Base-by-base conservation (phyloP, 1,284 basidiomycete species). In the Heterobasidion annosum region DNA sequence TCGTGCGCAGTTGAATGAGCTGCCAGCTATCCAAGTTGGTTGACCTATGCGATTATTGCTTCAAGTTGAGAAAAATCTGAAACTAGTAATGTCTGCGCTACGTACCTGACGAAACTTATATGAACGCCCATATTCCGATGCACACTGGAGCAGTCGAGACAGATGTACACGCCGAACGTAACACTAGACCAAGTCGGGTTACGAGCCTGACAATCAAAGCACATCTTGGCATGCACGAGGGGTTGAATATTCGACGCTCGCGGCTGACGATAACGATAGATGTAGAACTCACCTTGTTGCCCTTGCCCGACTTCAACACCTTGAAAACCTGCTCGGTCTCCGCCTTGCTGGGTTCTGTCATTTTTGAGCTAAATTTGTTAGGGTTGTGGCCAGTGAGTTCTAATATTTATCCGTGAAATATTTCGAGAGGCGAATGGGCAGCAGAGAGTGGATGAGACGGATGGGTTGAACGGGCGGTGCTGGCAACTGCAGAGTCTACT, bases 81-180 rank as follows among this genome's bases (percentile, higher is more conserved):
- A 3, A 47, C 12, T 12, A 7, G 3, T 3, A 16, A 19, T 16
- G 45, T 9, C 3, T 16, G 45, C 33, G 49, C 10, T 3, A 73
- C 88, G 61, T 66, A 94, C 90, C 94, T 79, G 48, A 99, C 96
- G 67, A 99, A 99, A 60, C 85, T 92, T 70, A 99, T 95, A 69
- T 99, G 96, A 16, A 99, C 97, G 62, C 96, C 96, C 82, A 98
- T 88, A 70, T 97, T 98, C 56, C 96, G 81, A 71, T 99, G 96
- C 13, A 92, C 79, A 59, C 88, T 91, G 5, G 95, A 98, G 77
- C 96, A 99, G 64, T 99, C 95, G 48, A 99, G 77, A 67, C 96
- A 99, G 66, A 99, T 96, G 72, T 99, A 99, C 48, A 99, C 87
- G 51, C 92, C 96, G 67, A 89, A 99, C 0, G 93, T 96, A 35